Percentiles rank a stretch among this genome's conserved stretches.
Conservation (phyloP, 179 eudicot genomes). For the Actinidia arguta region DNA sequence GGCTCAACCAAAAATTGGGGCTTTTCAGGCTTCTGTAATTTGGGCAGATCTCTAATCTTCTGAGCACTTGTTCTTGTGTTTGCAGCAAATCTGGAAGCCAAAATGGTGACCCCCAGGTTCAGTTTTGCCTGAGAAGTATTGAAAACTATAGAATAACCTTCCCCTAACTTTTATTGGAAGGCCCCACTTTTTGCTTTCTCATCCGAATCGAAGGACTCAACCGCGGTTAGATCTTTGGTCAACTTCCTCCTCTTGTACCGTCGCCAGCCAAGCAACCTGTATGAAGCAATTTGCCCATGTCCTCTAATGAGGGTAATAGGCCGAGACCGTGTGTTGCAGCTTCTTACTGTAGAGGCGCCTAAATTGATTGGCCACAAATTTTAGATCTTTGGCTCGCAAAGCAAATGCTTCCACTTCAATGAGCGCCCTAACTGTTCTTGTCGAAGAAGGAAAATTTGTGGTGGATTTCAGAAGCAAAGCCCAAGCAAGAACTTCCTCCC, state of each 20-base stretch:
- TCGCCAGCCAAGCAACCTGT: constrained; percentile 93
- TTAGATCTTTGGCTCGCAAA: constrained; percentile 82
- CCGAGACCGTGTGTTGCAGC: constrained; percentile 83
- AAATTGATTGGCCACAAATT: constrained; percentile 87
- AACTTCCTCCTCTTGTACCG: constrained; percentile 64
- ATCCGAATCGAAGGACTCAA: constrained; percentile 57
- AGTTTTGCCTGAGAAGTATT: constrained; percentile 35
- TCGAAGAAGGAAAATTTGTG: constrained; percentile 78
- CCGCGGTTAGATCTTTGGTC: constrained; percentile 49
- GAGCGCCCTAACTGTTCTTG: constrained; percentile 79
- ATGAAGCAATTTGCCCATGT: constrained; percentile 95
- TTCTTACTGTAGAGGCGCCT: constrained; percentile 91
- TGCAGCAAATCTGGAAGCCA: constrained; percentile 88
- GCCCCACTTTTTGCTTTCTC: constrained; percentile 41
- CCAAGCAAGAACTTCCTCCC: constrained; percentile 74
- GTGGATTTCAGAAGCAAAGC: constrained; percentile 69
- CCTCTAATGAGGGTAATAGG: constrained; percentile 93
- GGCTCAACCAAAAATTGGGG: constrained; percentile 82
- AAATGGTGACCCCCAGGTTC: constrained; percentile 67
- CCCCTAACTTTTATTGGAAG: constrained; percentile 44
- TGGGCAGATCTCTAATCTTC: constrained; percentile 56
- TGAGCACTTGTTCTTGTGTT: constrained; percentile 82
- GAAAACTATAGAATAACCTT: constrained; percentile 10
- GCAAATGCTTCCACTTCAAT: constrained; percentile 92
- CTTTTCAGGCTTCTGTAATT: constrained; percentile 82